phyloP scores from a whole-genome alignment of 139 green algal genomes.

The Chlorella sp. region DNA sequence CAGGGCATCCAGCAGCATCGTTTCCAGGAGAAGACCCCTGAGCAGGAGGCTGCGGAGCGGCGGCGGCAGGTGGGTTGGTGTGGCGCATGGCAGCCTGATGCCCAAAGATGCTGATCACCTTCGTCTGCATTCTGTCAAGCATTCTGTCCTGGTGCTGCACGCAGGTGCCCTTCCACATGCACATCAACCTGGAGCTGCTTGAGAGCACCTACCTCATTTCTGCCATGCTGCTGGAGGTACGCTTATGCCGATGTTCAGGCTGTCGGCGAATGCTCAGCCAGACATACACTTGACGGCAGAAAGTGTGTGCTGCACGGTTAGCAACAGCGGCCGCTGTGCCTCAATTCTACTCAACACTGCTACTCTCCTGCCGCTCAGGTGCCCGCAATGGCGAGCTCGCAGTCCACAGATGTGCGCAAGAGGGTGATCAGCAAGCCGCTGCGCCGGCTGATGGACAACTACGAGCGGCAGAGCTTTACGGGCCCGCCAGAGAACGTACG shows the following conservation, averaged over 20 bases:
- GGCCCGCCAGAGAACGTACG: constrained; percentile 98
- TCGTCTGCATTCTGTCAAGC: too few relatives aligned
- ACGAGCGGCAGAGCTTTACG: constrained; percentile 91
- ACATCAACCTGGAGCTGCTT: constrained; percentile 99
- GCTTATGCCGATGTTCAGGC: too few relatives aligned
- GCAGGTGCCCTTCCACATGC: constrained; percentile 99
- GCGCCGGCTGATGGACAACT: constrained; percentile 93
- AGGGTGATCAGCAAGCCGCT: constrained; percentile 87
- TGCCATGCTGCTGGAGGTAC: constrained; percentile 95
- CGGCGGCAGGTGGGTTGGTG: constrained; percentile 69
- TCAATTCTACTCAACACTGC: neutral
- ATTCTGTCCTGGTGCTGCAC: neutral
- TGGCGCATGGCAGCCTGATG: too few relatives aligned
- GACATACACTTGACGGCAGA: too few relatives aligned
- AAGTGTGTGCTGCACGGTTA: too few relatives aligned
- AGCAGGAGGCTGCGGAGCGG: constrained; percentile 98
- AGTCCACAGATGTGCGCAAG: constrained; percentile 34
- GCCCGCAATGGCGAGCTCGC: constrained; percentile 78
- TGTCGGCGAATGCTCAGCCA: too few relatives aligned
- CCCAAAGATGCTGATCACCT: neutral
- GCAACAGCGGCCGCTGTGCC: neutral
- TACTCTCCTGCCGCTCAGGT: constrained; percentile 46
- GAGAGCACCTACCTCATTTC: constrained; percentile 93
- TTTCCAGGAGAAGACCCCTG: constrained; percentile 80
- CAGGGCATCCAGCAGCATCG: constrained; percentile 52